Evolutionary conservation across 768 basidiomycete species (phyloP), one percentile per base, ranked within the genome.

Genomic region (Pisolithus microcarpus): DNA sequence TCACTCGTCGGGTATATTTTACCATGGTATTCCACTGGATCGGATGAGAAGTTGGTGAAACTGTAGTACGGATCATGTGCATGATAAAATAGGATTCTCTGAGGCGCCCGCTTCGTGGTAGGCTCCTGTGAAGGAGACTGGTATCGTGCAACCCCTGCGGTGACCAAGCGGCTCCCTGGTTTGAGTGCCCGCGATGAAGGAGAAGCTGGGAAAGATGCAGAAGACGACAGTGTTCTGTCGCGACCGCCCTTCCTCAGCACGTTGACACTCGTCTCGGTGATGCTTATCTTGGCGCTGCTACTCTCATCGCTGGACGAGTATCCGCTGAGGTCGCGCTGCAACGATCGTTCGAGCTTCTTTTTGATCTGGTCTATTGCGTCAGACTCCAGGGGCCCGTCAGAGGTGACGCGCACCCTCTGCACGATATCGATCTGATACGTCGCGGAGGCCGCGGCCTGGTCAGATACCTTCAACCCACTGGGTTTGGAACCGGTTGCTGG

Each of bases 1-100:
- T 76, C 75, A 43, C 72, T 72, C 9, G 76, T 76, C 0, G 71
- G 71, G 52, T 77, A 77, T 2, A 54, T 40, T 53, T 66, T 70
- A 13, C 71, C 69, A 11, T 56, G 50, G 52, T 73, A 75, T 19
- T 62, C 56, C 28, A 78, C 66, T 4, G 69, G 58, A 56, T 76
- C 70, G 5, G 71, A 58, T 4, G 75, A 76, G 52, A 73, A 73
- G 57, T 74, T 74, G 46, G 73, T 71, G 57, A 74, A 74, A 13
- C 69, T 69, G 47, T 74, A 70, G 54, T 68, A 53, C 21, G 64
- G 66, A 49, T 62, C 61, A n/a, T 61, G 48, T 43, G 60, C 64
- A 38, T 62, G 62, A 56, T 64, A 65, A 54, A 67, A 67, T 40
- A 67, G 54, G 24, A 67, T 69, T 7, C 62, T 64, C 40, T 60